Evolutionary conservation across 1,284 basidiomycete genomes (phyloP).

Genomic region (Irpex sp.): DNA sequence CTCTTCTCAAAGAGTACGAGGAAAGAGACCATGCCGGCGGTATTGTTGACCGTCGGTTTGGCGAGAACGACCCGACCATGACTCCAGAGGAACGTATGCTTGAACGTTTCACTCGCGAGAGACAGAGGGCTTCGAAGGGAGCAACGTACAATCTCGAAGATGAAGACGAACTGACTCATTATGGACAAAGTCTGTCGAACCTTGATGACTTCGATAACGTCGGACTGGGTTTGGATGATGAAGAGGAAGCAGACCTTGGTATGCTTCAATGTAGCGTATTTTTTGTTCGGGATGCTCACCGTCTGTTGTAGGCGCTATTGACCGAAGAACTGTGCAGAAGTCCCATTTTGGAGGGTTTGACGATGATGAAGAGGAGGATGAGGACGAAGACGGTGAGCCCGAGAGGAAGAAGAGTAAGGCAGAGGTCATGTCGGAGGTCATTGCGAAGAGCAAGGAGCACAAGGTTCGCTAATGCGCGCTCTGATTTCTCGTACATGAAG

Average conservation of each 20-base stretch:
- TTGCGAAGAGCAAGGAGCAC: conserved; percentile 95
- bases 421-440: conserved; percentile 98
- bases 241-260: conserved; percentile 51
- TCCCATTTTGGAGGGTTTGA: conserved; percentile 87
- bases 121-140: conserved; percentile 77
- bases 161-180: conserved; percentile 90
- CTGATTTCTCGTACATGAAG: neutral
- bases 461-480: conserved; percentile 51
- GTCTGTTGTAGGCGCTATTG: conserved; percentile 54
- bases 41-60: conserved; percentile 92
- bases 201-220: conserved; percentile 86
- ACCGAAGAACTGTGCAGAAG: conserved; percentile 58
- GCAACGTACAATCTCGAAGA: conserved; percentile 90
- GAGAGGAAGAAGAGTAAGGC: conserved; percentile 86
- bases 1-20: conserved; percentile 84
- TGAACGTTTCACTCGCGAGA: conserved; percentile 91
- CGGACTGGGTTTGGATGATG: conserved; percentile 72
- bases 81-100: conserved; percentile 96
- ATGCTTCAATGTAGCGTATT: conserved; percentile 18
- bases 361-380: conserved; percentile 60
- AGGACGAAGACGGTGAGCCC: conserved; percentile 58
- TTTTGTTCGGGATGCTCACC: neutral
- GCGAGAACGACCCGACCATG: conserved; percentile 91
- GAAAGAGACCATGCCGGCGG: conserved; percentile 79
- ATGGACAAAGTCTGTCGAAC: conserved; percentile 83